Base-by-base conservation (phyloP, 2,329 filamentous ascomycete genomes). In the Cladophialophora carrionii region DNA sequence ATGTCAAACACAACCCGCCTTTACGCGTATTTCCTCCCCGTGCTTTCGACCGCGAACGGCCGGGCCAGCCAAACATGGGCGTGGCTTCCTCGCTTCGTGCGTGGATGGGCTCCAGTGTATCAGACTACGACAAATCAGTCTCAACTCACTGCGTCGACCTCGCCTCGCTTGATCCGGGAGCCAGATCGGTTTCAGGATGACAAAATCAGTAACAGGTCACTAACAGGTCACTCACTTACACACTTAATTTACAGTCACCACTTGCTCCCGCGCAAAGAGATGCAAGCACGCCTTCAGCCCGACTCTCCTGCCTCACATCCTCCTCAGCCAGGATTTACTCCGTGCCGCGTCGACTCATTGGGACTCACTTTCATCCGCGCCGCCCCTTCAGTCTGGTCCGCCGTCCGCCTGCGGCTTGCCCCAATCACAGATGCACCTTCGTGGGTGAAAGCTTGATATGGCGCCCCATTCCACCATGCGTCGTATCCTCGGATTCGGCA, bases 111-210 rank as follows among this genome's bases (percentile, higher is more conserved):
- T 41, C 56, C 26, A 46, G 57, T 60, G 57, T 60, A 60, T 60
- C 57, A 60, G 57, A 51, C 46, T 60, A 58, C 56, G 41, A 58
- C 56, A 58, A 22, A 22, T 49, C 43, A 26, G 55, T 57, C 55
- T 57, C 55, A 57, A 57, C 55, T 46, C 9, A 43, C 17, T 10
- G 37, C 54, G 29, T 37, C 3, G 8, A 26, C 34, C 29, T 58
- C 41, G 20, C 22, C 43, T 29, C 26, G 17, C 56, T 58, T 29
- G 46, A 24, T 46, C 32, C 17, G 37, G 34, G 17, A 43, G 46
- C 29, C 48, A 61, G 34, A 46, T 29, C 41, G 46, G 59, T 61
- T 61, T 61, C 59, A 61, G 31, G 48, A 32, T 26, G 22, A 53
- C 52, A 34, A n/a, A 61, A 32, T 46, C 59, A 55, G 59, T 32